phyloP scores from a whole-genome alignment of 2,329 filamentous ascomycete genomes.

The Ceratocystis harringtonii region DNA sequence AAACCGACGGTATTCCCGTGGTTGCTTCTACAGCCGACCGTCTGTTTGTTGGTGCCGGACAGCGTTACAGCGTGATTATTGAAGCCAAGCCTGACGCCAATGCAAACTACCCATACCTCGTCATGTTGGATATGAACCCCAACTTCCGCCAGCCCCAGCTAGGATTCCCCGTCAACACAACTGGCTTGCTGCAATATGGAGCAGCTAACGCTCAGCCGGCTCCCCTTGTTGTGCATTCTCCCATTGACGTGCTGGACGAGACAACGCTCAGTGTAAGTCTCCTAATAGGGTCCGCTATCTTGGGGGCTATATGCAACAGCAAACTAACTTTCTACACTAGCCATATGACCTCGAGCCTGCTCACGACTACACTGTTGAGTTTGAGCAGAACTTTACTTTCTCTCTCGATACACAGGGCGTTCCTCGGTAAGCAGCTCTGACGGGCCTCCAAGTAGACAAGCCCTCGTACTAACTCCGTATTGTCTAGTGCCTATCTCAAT shows the following conservation, averaged over 20 bases:
- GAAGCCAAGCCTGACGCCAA: conserved; percentile 26
- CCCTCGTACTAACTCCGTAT: not conserved
- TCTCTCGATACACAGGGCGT: conserved; percentile 46
- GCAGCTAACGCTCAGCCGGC: conserved; percentile 20
- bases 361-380: conserved; percentile 14
- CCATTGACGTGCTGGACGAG: conserved; percentile 59
- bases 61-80: conserved; percentile 34
- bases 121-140: conserved; percentile 31
- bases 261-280: conserved; percentile 38
- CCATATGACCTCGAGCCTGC: conserved; percentile 46
- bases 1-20: conserved; percentile 30
- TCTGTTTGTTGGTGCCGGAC: conserved; percentile 29
- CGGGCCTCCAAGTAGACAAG: not conserved
- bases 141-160: conserved; percentile 22
- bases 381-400: conserved; percentile 34
- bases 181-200: conserved; percentile 31
- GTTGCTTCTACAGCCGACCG: conserved; percentile 25
- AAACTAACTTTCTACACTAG: conserved; percentile 19
- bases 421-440: conserved; percentile 32
- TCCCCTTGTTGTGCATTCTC: conserved; percentile 28
- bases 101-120: conserved; percentile 31
- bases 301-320: not conserved
- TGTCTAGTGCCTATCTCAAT: conserved; percentile 7
- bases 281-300: not conserved
- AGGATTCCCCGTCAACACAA: conserved; percentile 28